Evolutionary conservation across 139 green algal genomes (phyloP), one percentile per base, ranked within the genome.

Genomic region (Coelastrella sp.): DNA sequence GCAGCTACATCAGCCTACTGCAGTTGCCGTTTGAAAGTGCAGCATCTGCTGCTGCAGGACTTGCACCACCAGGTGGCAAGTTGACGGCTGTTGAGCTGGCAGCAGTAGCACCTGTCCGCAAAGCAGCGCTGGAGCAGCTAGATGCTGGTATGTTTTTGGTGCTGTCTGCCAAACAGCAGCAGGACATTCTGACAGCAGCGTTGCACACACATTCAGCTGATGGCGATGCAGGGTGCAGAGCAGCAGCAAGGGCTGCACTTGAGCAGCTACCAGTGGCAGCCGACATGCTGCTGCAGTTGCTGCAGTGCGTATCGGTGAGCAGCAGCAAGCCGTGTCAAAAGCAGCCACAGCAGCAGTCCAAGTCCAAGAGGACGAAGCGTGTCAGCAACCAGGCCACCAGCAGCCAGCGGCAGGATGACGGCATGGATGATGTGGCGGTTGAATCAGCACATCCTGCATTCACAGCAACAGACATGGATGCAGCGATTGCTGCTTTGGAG

Each of bases 401-500:
- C 35, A 83, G 72, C 35, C 35, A 49, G 35, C 35, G 35, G 6
- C 35, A 61, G 73, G 27, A 6, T 78, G 75, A 57, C 65, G 85
- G 11, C 8, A 66, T 63, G 83, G 66, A 80, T 70, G 65, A 35
- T 66, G 83, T 11, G 9, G 66, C 89, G 74, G 83, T 78, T 22
- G 76, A 49, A 58, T 24, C 83, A 82, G 89, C 87, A 84, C 82
- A 56, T 61, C 66, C 35, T 15, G 22, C 81, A 11, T 82, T 24
- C 4, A 22, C 20, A 17, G 58, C 78, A 60, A 59, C 63, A 60
- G 85, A 84, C 19, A 12, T 89, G 61, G 76, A 90, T 68, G 78
- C 78, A 14, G 74, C 74, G 14, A 25, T 78, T 85, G 73, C 83
- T 7, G 90, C 88, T 35, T 88, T 96, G 85, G 95, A 96, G 93